Evolutionary conservation across 208 protist genomes (phyloP).

Genomic region (Leishmania amazonensis): DNA sequence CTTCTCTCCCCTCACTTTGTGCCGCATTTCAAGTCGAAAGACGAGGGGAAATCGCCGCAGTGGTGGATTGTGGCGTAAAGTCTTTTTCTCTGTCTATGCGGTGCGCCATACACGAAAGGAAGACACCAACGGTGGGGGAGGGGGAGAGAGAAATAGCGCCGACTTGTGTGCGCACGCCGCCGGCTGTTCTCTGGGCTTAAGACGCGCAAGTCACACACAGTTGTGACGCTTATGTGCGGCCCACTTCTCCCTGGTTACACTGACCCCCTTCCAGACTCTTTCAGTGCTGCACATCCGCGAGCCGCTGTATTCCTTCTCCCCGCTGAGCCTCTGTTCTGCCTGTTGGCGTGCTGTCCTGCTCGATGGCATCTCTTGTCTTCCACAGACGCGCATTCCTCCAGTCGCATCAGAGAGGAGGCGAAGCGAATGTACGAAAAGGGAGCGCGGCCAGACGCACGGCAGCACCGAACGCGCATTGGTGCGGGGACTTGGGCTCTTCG

Average conservation of each 20-base stretch:
- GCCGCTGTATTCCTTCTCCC: too few relatives aligned
- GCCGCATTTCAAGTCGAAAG: neutral
- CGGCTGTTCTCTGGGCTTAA: neutral
- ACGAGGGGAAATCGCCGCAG: neutral
- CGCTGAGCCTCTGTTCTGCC: neutral
- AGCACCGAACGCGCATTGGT: neutral
- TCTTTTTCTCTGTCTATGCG: neutral
- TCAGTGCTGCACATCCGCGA: too few relatives aligned
- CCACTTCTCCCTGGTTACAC: neutral
- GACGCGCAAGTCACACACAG: neutral
- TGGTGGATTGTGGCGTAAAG: neutral
- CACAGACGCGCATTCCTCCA: too few relatives aligned
- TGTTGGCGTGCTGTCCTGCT: neutral
- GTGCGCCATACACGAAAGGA: neutral
- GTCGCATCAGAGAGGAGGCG: too few relatives aligned
- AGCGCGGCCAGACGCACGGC: neutral
- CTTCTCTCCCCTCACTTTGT: neutral
- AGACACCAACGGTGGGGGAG: too few relatives aligned
- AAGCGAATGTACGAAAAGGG: neutral
- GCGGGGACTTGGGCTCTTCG: neutral
- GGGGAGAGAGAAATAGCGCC: neutral
- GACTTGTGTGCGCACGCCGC: neutral
- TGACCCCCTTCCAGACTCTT: neutral
- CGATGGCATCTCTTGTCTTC: neutral
- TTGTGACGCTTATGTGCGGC: neutral